Conservation (phyloP, 192 early-diverging fungal genomes). For the Coemansia sp. region DNA sequence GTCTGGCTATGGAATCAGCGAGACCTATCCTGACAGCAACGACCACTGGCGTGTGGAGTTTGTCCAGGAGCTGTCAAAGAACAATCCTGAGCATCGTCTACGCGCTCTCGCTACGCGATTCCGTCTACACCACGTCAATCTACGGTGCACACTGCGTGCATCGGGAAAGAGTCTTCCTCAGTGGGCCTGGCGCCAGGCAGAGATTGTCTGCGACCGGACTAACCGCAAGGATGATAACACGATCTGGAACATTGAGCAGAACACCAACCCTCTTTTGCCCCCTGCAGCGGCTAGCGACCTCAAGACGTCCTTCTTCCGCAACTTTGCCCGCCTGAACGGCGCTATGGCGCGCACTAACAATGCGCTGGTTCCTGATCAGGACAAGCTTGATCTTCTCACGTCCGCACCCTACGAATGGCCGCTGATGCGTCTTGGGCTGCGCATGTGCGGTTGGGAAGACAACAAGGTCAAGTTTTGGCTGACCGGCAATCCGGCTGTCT, state of each 20-base stretch:
- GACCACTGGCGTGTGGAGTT: constrained; percentile 92
- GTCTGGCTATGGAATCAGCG: constrained; percentile 77
- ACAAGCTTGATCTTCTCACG: constrained; percentile 74
- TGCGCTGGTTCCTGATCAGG: constrained; percentile 86
- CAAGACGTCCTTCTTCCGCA: constrained; percentile 74
- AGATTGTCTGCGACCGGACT: constrained; percentile 83
- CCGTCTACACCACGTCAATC: constrained; percentile 68
- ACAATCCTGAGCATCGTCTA: constrained; percentile 54
- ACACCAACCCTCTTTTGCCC: constrained; percentile 79
- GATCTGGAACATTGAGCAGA: constrained; percentile 93
- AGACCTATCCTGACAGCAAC: constrained; percentile 70
- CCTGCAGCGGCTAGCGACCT: constrained; percentile 63
- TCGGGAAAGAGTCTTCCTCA: constrained; percentile 79
- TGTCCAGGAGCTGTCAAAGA: constrained; percentile 62
- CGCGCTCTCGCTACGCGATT: constrained; percentile 80
- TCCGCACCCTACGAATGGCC: constrained; percentile 86
- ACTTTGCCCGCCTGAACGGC: constrained; percentile 88
- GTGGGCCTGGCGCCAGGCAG: constrained; percentile 96
- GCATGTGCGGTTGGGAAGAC: constrained; percentile 95
- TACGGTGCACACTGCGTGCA: constrained; percentile 78
- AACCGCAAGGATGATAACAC: constrained; percentile 64
- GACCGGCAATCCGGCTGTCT: constrained; percentile 90
- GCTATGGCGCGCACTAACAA: constrained; percentile 98
- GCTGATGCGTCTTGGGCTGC: constrained; percentile 76
- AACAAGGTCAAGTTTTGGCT: constrained; percentile 84